These are phyloP conservation scores for Pachyrhizus erosus DNA, from an alignment of 306 rosid species.

Conservation along the genomic window DNA sequence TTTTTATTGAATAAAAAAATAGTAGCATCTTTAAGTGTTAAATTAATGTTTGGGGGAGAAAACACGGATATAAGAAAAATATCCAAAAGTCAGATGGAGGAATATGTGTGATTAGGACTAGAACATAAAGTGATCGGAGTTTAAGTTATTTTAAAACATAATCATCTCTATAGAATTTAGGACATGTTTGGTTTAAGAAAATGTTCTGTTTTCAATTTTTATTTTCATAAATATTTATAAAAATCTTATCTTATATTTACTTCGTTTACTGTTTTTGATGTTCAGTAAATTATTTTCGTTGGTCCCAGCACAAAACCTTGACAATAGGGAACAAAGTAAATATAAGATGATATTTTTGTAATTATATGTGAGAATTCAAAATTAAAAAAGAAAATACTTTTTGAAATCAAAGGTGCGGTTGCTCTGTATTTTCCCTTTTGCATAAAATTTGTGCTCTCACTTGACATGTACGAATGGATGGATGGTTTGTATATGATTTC, in stretches of 20 bases:
- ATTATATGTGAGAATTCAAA: neutral
- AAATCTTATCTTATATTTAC: neutral
- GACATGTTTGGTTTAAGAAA: neutral
- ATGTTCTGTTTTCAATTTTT: neutral
- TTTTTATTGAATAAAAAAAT: neutral
- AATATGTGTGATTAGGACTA: neutral
- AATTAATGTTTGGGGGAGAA: neutral
- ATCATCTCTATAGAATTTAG: neutral
- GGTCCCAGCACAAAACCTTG: neutral
- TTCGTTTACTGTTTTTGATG: neutral
- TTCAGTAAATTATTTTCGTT: neutral
- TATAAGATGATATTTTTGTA: neutral
- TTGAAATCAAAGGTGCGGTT: neutral
- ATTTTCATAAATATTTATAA: neutral
- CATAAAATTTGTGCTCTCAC: conserved; percentile 26
- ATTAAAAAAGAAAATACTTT: neutral
- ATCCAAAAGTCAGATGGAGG: neutral
- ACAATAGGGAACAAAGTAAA: neutral
- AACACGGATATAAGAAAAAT: neutral
- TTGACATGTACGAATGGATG: neutral
- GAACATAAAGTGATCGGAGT: neutral
- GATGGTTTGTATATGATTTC: neutral
- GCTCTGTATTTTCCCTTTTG: neutral
- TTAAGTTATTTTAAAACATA: neutral
- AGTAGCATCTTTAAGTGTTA: conserved; percentile 19